Conservation (phyloP, 352 stramenopile species). For the Globisporangium splendens region DNA sequence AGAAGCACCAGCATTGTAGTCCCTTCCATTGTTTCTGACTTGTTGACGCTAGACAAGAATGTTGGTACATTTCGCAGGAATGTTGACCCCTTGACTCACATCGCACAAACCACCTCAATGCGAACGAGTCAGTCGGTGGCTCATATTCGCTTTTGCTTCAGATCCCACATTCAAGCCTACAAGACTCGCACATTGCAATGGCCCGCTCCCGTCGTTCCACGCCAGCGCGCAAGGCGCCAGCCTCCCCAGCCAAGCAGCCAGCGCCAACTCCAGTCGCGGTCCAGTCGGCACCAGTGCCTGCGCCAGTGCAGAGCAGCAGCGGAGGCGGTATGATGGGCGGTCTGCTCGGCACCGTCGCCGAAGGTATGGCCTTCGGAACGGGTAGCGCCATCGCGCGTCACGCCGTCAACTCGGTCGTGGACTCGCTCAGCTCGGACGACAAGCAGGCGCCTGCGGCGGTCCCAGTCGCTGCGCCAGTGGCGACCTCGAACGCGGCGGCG, state of each 20-base stretch:
- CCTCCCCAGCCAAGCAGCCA: conserved; percentile 20
- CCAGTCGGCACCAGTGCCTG: conserved; percentile 23
- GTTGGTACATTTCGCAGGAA: conserved; percentile 1
- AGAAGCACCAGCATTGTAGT: not conserved
- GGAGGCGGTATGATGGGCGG: conserved; percentile 87
- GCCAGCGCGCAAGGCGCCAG: conserved; percentile 41
- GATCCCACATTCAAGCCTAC: conserved; percentile 2
- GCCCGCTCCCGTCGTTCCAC: conserved; percentile 62
- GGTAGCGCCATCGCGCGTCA: conserved; percentile 94
- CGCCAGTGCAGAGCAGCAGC: conserved; percentile 23
- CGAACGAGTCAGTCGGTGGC: not conserved
- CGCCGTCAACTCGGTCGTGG: conserved; percentile 61
- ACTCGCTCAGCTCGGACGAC: conserved; percentile 61
- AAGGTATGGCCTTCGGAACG: conserved; percentile 96
- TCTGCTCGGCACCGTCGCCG: conserved; percentile 92
- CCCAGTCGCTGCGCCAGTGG: conserved; percentile 11
- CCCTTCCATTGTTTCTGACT: not conserved
- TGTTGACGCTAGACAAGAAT: conserved; percentile 5
- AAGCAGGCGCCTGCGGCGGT: conserved; percentile 26
- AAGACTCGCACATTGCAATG: conserved; percentile 28
- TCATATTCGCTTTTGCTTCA: conserved; percentile 12
- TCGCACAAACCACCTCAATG: not conserved
- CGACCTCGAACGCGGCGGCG: conserved; percentile 17
- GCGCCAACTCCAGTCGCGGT: conserved; percentile 33
- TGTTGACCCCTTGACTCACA: conserved; percentile 7